phyloP scores from a whole-genome alignment of 495 filamentous ascomycete species.

The Alectoria sarmentosa region DNA sequence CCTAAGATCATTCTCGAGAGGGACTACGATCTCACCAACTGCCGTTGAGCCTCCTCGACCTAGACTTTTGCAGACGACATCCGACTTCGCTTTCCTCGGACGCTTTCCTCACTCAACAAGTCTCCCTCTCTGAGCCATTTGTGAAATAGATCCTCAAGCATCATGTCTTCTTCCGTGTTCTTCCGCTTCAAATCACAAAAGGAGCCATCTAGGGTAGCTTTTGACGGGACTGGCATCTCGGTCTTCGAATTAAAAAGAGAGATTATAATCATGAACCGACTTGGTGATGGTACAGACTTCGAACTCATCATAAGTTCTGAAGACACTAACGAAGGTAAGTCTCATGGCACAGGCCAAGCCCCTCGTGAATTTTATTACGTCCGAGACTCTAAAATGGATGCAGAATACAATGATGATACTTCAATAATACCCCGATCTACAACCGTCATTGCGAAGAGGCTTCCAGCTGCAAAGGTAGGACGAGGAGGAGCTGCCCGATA shows the following conservation, averaged over 20 bases:
- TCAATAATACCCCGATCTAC: slow-evolving; percentile 90
- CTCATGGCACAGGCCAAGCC: neutral
- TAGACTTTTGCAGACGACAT: neutral
- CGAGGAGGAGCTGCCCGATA: slow-evolving; percentile 88
- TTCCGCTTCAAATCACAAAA: slow-evolving; percentile 99
- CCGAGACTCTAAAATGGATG: slow-evolving; percentile 10
- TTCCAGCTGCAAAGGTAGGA: slow-evolving; percentile 74
- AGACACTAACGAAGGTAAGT: slow-evolving; percentile 84
- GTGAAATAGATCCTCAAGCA: slow-evolving; percentile 11
- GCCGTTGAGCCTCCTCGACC: neutral
- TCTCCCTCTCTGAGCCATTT: slow-evolving; percentile 8
- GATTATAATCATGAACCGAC: slow-evolving; percentile 86
- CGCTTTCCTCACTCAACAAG: neutral
- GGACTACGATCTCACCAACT: slow-evolving; percentile 24
- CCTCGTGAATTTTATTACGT: neutral
- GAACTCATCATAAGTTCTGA: slow-evolving; percentile 89
- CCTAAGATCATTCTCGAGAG: slow-evolving; percentile 30
- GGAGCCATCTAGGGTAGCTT: slow-evolving; percentile 87
- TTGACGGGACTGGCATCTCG: slow-evolving; percentile 97
- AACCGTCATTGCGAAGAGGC: slow-evolving; percentile 80
- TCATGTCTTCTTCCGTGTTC: slow-evolving; percentile 95
- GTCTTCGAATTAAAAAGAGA: slow-evolving; percentile 98
- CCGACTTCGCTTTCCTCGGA: neutral
- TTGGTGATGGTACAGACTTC: slow-evolving; percentile 97
- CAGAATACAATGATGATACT: slow-evolving; percentile 96